Conservation (phyloP, 192 early-diverging fungal species). For the Rhizophagus prolifer region DNA sequence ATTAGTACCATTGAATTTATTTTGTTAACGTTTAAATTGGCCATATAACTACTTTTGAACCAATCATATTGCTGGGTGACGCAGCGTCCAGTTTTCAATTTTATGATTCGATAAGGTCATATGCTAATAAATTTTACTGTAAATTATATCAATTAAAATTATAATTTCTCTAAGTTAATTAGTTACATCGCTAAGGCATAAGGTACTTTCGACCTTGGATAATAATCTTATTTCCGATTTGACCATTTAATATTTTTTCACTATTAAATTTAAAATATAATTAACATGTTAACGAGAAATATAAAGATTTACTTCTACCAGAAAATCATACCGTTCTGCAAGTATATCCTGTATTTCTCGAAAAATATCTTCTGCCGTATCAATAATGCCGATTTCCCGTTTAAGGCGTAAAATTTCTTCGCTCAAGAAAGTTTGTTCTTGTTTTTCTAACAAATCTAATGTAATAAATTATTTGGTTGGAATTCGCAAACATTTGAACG, state of each 20-base stretch:
- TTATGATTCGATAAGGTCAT: no score
- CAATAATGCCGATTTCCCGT: not conserved
- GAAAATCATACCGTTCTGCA: constrained; percentile 13
- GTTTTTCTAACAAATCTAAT: constrained; percentile 9
- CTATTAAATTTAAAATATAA: not conserved
- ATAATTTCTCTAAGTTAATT: no score
- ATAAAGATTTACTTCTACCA: not conserved
- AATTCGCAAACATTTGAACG: not conserved
- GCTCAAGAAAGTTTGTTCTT: constrained; percentile 3
- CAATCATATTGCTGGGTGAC: no score
- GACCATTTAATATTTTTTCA: not conserved
- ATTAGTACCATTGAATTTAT: no score
- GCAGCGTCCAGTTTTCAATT: no score
- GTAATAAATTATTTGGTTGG: not conserved
- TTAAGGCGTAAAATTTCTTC: not conserved
- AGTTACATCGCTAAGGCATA: no score
- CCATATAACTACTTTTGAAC: no score
- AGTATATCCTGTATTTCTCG: constrained; percentile 19
- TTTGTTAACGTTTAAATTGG: no score
- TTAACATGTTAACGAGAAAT: not conserved
- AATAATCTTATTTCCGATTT: not conserved
- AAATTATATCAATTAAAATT: no score
- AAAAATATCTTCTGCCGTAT: not conserved
- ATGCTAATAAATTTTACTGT: no score
- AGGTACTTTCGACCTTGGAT: no score